Evolutionary conservation across 2,329 filamentous ascomycete species (phyloP).

Genomic region (Epichloe brachyelytri): DNA sequence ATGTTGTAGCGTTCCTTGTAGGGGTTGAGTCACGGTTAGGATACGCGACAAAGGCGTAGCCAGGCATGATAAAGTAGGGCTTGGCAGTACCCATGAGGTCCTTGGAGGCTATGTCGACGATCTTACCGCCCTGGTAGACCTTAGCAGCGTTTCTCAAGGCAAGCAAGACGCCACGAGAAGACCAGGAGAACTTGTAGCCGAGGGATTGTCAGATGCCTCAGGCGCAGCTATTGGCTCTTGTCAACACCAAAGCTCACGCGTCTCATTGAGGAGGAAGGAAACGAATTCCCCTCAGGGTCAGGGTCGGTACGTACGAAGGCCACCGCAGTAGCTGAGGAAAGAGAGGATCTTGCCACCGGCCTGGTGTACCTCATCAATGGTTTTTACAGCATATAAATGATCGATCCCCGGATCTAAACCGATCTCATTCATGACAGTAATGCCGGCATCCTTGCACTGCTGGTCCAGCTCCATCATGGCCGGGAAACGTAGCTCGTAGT

Average conservation of each 20-base stretch:
- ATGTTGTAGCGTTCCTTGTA: constrained; percentile 88
- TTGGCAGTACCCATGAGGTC: constrained; percentile 49
- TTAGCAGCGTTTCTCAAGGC: constrained; percentile 77
- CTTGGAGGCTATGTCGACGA: constrained; percentile 45
- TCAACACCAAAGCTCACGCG: not conserved
- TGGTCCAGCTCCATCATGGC: constrained; percentile 84
- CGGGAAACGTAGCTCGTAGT: constrained; percentile 90
- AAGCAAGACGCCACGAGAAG: constrained; percentile 71
- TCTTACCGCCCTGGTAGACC: constrained; percentile 68
- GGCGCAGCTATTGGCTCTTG: constrained; percentile 39
- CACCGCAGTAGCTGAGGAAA: constrained; percentile 75
- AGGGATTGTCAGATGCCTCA: constrained; percentile 79
- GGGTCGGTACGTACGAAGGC: not conserved
- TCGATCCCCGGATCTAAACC: constrained; percentile 63
- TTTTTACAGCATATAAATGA: constrained; percentile 66
- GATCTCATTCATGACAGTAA: constrained; percentile 97
- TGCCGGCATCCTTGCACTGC: constrained; percentile 75
- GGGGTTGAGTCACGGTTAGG: constrained; percentile 80
- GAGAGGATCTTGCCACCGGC: constrained; percentile 72
- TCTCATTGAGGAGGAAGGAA: too few species aligned
- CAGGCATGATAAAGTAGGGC: constrained; percentile 74
- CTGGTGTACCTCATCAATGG: constrained; percentile 76
- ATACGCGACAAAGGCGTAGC: constrained; percentile 83
- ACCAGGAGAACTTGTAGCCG: constrained; percentile 68
- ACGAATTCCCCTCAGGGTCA: too few species aligned